phyloP scores from a whole-genome alignment of 495 filamentous ascomycete species.

The Tuber calosporum region DNA sequence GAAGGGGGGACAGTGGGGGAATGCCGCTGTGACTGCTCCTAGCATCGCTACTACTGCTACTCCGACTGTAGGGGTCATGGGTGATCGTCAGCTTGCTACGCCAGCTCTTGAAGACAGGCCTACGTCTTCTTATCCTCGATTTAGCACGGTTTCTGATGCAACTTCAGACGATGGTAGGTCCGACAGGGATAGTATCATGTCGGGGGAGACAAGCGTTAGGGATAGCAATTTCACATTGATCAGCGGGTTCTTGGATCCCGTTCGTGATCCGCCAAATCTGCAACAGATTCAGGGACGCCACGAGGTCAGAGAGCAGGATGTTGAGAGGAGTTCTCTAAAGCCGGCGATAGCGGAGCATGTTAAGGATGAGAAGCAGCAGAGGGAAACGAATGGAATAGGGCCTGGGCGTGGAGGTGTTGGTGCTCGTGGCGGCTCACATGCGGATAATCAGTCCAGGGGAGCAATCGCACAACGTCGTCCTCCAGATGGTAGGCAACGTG shows the following conservation, averaged over 20 bases:
- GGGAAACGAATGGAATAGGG: slow-evolving; percentile 6
- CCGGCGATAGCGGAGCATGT: slow-evolving; percentile 22
- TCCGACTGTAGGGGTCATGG: neutral
- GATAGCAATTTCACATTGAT: slow-evolving; percentile 36
- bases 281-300: slow-evolving; percentile 15
- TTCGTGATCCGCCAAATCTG: slow-evolving; percentile 25
- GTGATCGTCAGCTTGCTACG: slow-evolving; percentile 9
- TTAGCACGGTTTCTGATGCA: slow-evolving; percentile 32
- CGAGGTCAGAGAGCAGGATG: neutral
- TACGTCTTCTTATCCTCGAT: slow-evolving; percentile 23
- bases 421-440: slow-evolving; percentile 3
- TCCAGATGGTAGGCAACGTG: slow-evolving; percentile 5
- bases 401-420: slow-evolving; percentile 3
- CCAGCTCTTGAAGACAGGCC: slow-evolving; percentile 27
- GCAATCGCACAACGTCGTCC: slow-evolving; percentile 1
- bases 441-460: neutral
- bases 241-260: slow-evolving; percentile 28
- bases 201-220: slow-evolving; percentile 21
- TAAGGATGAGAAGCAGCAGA: slow-evolving; percentile 9
- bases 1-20: slow-evolving; percentile 37
- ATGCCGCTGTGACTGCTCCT: slow-evolving; percentile 10
- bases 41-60: slow-evolving; percentile 7
- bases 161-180: slow-evolving; percentile 27
- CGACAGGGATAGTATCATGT: slow-evolving; percentile 31
- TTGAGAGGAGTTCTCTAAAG: slow-evolving; percentile 21